These are phyloP conservation scores for Saposhnikovia divaricata DNA, from an alignment of 129 eudicot species.

Conservation along the genomic window DNA sequence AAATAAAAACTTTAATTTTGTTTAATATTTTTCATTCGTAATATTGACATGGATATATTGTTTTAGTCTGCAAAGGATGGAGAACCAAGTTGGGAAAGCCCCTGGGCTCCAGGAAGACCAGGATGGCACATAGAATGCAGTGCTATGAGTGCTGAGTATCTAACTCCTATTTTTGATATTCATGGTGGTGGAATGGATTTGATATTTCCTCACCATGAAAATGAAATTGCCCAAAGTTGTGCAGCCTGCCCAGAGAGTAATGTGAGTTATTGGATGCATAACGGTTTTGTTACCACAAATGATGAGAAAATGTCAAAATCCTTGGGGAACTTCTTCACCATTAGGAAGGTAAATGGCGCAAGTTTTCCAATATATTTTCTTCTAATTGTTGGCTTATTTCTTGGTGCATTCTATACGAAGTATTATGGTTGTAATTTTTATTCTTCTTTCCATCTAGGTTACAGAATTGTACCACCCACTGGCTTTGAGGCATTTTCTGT, in stretches of 20 bases:
- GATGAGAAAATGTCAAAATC: slow-evolving; percentile 91
- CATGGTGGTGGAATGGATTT: slow-evolving; percentile 98
- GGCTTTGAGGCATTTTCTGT: slow-evolving; percentile 79
- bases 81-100: slow-evolving; percentile 94
- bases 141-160: slow-evolving; percentile 85
- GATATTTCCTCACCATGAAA: slow-evolving; percentile 89
- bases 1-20: background rate
- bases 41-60: background rate
- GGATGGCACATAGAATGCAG: slow-evolving; percentile 99
- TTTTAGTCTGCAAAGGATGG: slow-evolving; percentile 88
- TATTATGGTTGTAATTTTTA: background rate
- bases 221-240: slow-evolving; percentile 88
- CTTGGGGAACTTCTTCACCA: slow-evolving; percentile 66
- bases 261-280: slow-evolving; percentile 81
- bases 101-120: slow-evolving; percentile 97
- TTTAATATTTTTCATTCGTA: background rate
- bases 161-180: slow-evolving; percentile 61
- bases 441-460: slow-evolving; percentile 38
- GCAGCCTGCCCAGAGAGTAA: slow-evolving; percentile 78
- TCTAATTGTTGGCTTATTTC: background rate
- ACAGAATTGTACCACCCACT: slow-evolving; percentile 74
- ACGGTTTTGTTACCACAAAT: slow-evolving; percentile 81
- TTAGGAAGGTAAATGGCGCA: slow-evolving; percentile 55
- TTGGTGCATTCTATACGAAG: background rate
- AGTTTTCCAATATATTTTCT: background rate